phyloP scores from a whole-genome alignment of 805 yeast species.

The Priceomyces medius region DNA sequence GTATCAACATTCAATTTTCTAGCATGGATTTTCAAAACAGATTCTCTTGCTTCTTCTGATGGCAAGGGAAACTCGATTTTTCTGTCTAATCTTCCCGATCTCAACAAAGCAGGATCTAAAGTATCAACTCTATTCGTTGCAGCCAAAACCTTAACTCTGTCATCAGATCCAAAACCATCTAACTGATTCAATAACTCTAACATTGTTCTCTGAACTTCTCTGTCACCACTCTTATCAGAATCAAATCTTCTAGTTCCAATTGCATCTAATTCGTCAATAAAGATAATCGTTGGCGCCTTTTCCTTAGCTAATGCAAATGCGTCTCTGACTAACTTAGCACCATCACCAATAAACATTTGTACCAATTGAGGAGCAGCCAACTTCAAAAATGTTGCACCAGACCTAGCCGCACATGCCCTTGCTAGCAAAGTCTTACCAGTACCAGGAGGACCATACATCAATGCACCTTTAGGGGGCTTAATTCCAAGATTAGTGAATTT shows the following conservation, averaged over 20 bases:
- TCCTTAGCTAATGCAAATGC: constrained; percentile 48
- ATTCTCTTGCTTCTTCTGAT: constrained; percentile 95
- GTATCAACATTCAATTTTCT: constrained; percentile 91
- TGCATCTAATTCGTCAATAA: constrained; percentile 48
- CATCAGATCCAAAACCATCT: constrained; percentile 98
- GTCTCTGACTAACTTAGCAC: constrained; percentile 46
- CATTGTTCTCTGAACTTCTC: constrained; percentile 50
- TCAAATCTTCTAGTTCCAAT: constrained; percentile 48
- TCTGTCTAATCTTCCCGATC: constrained; percentile 97
- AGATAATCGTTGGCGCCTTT: constrained; percentile 46
- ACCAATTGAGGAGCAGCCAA: constrained; percentile 48
- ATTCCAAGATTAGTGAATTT: constrained; percentile 92
- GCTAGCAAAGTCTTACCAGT: constrained; percentile 48
- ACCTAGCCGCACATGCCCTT: constrained; percentile 49
- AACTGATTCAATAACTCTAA: constrained; percentile 48
- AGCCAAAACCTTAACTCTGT: constrained; percentile 93
- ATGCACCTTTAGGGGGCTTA: constrained; percentile 55
- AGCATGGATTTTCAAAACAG: constrained; percentile 94
- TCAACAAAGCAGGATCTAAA: constrained; percentile 94
- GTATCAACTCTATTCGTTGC: constrained; percentile 99
- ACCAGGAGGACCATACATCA: constrained; percentile 51
- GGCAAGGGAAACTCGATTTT: constrained; percentile 98
- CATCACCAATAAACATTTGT: constrained; percentile 49
- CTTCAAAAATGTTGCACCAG: constrained; percentile 46
- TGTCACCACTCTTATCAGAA: constrained; percentile 45